Conservation (phyloP, 2,329 filamentous ascomycete species). For the Nemania sp. region DNA sequence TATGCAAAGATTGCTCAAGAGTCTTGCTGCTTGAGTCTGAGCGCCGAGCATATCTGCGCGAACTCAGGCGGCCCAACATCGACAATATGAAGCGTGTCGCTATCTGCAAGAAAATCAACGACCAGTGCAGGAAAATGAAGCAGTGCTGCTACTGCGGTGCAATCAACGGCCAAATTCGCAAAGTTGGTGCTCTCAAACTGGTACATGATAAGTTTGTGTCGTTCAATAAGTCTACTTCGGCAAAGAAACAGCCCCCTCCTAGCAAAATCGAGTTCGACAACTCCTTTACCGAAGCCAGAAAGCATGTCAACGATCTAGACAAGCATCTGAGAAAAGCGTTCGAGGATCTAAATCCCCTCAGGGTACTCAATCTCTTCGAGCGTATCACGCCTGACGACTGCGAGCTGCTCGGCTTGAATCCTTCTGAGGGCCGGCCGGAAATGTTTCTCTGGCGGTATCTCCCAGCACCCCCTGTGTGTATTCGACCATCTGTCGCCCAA, state of each 20-base stretch:
- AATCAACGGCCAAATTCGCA: conserved; percentile 89
- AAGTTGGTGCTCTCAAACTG: conserved; percentile 89
- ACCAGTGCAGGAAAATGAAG: conserved; percentile 86
- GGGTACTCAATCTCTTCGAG: conserved; percentile 89
- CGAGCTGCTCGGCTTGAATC: conserved; percentile 86
- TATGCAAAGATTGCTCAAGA: conserved; percentile 91
- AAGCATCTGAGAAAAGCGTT: conserved; percentile 90
- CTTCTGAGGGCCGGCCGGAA: conserved; percentile 83
- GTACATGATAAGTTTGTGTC: conserved; percentile 89
- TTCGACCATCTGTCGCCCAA: conserved; percentile 90
- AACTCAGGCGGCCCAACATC: conserved; percentile 77
- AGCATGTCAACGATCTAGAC: conserved; percentile 79
- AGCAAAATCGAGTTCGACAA: conserved; percentile 84
- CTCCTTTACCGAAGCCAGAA: conserved; percentile 80
- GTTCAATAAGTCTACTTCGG: conserved; percentile 86
- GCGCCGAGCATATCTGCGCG: conserved; percentile 74
- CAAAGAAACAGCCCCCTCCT: conserved; percentile 78
- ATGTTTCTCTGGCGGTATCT: conserved; percentile 98
- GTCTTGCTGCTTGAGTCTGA: conserved; percentile 83
- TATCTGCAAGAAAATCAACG: conserved; percentile 85
- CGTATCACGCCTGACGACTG: conserved; percentile 83
- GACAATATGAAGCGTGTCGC: conserved; percentile 85
- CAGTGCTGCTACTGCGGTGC: conserved; percentile 78
- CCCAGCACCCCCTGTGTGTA: conserved; percentile 90
- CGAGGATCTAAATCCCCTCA: conserved; percentile 89